Percentiles rank a stretch among this genome's conserved stretches.
Conservation (phyloP, 805 yeast genomes). For the Kuraishia ogatae region DNA sequence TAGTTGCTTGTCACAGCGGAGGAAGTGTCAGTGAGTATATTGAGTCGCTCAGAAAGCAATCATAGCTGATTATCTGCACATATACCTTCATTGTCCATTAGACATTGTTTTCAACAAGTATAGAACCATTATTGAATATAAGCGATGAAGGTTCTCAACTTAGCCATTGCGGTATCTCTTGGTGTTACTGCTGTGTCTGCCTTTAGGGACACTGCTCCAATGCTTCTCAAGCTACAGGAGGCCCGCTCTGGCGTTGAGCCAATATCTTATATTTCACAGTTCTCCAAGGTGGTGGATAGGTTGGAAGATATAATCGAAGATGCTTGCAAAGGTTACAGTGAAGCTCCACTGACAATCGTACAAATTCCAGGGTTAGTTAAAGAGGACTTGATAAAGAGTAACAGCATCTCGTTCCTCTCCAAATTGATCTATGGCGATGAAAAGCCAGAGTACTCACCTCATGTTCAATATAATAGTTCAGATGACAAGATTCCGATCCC, state of each 20-base stretch:
- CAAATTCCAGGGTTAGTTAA: constrained; percentile 9
- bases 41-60: too few species aligned
- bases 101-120: too few species aligned
- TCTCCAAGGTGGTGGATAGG: constrained; percentile 1
- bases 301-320: constrained; percentile 8
- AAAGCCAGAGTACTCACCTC: background rate
- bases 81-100: too few species aligned
- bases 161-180: background rate
- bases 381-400: constrained; percentile 5
- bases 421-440: background rate
- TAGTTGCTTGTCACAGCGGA: background rate
- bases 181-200: constrained; percentile 10
- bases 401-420: constrained; percentile 3
- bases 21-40: background rate
- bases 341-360: constrained; percentile 4
- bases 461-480: constrained; percentile 2
- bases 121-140: background rate
- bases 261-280: constrained; percentile 9
- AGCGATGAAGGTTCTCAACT: background rate
- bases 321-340: constrained; percentile 9
- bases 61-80: too few species aligned
- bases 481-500: background rate
- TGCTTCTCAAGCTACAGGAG: constrained; percentile 12
- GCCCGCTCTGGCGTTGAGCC: constrained; percentile 6
- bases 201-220: constrained; percentile 23